Evolutionary conservation across 768 basidiomycete genomes (phyloP).

Genomic region (Lentinula aciculospora): DNA sequence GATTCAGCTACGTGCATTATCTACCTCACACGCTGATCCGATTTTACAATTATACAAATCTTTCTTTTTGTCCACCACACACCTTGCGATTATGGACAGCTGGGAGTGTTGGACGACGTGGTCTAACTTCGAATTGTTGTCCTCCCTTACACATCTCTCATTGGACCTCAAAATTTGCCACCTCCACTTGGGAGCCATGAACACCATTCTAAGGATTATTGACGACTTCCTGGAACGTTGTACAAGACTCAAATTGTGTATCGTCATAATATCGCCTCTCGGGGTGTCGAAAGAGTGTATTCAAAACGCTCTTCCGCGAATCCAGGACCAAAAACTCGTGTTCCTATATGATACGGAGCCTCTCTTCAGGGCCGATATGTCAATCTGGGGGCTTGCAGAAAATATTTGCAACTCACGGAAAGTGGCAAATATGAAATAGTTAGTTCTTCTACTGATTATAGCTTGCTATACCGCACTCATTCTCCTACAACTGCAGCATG

Average conservation of each 20-base stretch:
- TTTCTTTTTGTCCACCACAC: background rate
- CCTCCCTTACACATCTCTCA: background rate
- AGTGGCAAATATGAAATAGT: too few species aligned
- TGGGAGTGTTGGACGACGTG: background rate
- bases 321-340: background rate
- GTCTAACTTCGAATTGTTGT: background rate
- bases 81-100: background rate
- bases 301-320: background rate
- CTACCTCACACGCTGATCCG: background rate
- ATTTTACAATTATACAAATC: background rate
- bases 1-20: background rate
- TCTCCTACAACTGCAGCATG: too few species aligned
- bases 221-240: background rate
- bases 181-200: background rate
- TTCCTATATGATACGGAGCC: background rate
- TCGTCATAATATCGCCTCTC: background rate
- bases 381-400: background rate
- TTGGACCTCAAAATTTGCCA: background rate
- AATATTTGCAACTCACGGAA: background rate
- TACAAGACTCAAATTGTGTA: background rate
- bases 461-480: too few species aligned
- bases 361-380: background rate
- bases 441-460: too few species aligned
- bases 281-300: background rate
- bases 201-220: background rate